Conservation (phyloP, 2,329 filamentous ascomycete species). For the Colletotrichum noveboracense region DNA sequence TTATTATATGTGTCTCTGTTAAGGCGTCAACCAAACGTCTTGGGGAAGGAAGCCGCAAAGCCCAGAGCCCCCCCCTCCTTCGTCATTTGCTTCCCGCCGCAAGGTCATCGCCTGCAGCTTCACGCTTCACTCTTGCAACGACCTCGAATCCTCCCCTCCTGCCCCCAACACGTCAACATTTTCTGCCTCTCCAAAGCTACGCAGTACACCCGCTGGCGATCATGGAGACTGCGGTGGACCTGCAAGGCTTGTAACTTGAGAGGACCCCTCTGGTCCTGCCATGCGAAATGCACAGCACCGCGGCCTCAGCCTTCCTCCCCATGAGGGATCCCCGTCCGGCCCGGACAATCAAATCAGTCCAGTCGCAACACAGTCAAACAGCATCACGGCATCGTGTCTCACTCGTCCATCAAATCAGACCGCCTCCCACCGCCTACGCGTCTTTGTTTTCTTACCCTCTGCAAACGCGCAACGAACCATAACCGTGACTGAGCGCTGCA, state of each 20-base stretch:
- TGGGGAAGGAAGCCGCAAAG: background rate
- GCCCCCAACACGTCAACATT: background rate
- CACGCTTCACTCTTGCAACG: background rate
- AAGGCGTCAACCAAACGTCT: background rate
- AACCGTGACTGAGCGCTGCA: background rate
- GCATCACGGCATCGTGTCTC: background rate
- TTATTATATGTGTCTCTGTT: background rate
- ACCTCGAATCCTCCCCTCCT: background rate
- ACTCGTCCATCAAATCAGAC: background rate
- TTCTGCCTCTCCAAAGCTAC: background rate
- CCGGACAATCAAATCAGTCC: background rate
- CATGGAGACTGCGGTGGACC: background rate
- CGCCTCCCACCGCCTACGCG: background rate
- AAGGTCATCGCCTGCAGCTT: background rate
- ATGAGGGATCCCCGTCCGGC: background rate
- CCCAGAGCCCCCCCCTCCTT: background rate
- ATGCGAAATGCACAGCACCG: background rate
- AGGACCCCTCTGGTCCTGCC: background rate
- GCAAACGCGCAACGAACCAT: slow-evolving; percentile 5
- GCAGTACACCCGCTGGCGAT: background rate
- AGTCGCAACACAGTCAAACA: background rate
- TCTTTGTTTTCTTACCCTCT: background rate
- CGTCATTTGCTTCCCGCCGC: background rate
- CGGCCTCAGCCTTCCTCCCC: background rate
- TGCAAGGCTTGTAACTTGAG: background rate